Percentiles rank a stretch among this genome's conserved stretches.
These are phyloP conservation scores for Mycosphaerella arachidis DNA, from an alignment of 2,329 filamentous ascomycete genomes.

Conservation along the genomic window DNA sequence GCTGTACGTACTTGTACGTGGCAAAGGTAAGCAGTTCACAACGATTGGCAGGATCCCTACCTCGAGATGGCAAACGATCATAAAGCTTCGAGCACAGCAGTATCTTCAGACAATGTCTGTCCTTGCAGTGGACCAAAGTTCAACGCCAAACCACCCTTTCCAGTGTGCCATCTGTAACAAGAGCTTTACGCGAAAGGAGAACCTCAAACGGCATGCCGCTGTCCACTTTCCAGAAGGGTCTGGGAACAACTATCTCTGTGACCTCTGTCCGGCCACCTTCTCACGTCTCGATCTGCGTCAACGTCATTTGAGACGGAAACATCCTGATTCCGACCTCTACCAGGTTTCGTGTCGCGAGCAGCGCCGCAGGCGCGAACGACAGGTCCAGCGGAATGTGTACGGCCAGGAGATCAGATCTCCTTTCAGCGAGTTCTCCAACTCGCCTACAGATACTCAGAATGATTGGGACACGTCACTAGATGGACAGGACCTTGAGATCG, in stretches of 20 bases:
- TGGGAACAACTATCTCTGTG: slow-evolving; percentile 31
- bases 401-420: too few species aligned
- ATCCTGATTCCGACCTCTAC: slow-evolving; percentile 38
- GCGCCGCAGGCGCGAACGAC: slow-evolving; percentile 28
- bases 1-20: too few species aligned
- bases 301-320: slow-evolving; percentile 43
- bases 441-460: too few species aligned
- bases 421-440: too few species aligned
- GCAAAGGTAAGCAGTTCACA: too few species aligned
- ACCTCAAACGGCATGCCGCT: slow-evolving; percentile 1
- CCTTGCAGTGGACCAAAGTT: too few species aligned
- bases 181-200: slow-evolving; percentile 1
- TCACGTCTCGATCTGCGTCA: slow-evolving; percentile 39
- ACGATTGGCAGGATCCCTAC: too few species aligned
- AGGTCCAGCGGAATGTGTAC: slow-evolving; percentile 34
- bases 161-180: neutral
- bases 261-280: slow-evolving; percentile 39
- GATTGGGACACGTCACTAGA: neutral
- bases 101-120: too few species aligned
- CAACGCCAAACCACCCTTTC: neutral
- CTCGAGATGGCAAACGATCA: too few species aligned
- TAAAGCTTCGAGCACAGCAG: too few species aligned
- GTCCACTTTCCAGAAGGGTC: neutral
- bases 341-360: neutral
- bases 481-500: neutral